Evolutionary conservation across 2,329 filamentous ascomycete genomes (phyloP).

Genomic region (Keithomyces neogunnii): DNA sequence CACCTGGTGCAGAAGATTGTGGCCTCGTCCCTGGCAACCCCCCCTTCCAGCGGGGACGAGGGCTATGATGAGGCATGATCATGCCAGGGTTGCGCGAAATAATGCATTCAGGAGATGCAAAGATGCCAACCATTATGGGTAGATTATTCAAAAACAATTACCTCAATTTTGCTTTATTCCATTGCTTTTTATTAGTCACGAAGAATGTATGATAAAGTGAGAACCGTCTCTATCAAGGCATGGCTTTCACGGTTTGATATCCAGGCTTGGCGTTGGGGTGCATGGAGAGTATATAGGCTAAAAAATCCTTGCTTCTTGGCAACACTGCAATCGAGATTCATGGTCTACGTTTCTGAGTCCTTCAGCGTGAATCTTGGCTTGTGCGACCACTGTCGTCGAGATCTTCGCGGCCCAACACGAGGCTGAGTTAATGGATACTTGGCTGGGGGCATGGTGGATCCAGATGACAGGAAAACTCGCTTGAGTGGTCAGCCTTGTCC

Average conservation of each 20-base stretch:
- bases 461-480: neutral
- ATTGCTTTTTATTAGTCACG: neutral
- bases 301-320: neutral
- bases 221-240: neutral
- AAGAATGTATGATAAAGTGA: neutral
- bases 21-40: neutral
- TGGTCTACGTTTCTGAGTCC: too few relatives aligned
- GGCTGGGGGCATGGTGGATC: neutral
- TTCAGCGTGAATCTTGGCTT: too few relatives aligned
- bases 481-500: conserved; percentile 6
- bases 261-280: neutral
- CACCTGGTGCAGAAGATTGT: neutral
- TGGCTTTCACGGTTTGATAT: neutral
- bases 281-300: neutral
- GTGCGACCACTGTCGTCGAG: too few relatives aligned
- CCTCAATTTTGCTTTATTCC: neutral
- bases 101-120: neutral
- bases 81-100: neutral
- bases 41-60: neutral
- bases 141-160: neutral
- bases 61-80: neutral
- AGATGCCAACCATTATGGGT: neutral
- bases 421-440: neutral
- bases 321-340: neutral
- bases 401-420: neutral